Conservation (phyloP, 2,329 filamentous ascomycete genomes). For the Chrysosphaeria jannelii region DNA sequence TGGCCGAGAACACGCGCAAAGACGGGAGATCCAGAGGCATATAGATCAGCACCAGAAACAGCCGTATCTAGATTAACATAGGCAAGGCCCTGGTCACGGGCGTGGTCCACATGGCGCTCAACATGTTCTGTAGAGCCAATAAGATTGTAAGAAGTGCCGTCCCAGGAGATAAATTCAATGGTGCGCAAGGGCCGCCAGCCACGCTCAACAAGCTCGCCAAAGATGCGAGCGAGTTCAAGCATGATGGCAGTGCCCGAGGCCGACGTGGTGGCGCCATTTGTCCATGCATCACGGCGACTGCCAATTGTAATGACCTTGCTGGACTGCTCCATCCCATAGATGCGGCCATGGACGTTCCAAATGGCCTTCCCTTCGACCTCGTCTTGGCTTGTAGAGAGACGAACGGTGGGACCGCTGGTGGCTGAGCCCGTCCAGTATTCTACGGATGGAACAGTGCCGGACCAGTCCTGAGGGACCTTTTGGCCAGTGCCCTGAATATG, state of each 20-base stretch:
- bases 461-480: constrained; percentile 38
- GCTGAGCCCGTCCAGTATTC: constrained; percentile 66
- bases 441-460: constrained; percentile 45
- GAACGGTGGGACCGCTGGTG: constrained; percentile 20
- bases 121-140: constrained; percentile 90
- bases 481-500: constrained; percentile 46
- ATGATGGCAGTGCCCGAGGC: constrained; percentile 75
- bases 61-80: constrained; percentile 82
- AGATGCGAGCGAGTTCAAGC: constrained; percentile 62
- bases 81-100: constrained; percentile 47
- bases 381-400: constrained; percentile 64
- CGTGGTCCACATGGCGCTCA: constrained; percentile 44
- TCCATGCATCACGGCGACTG: constrained; percentile 82
- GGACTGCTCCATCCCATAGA: constrained; percentile 55
- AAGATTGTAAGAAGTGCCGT: constrained; percentile 74
- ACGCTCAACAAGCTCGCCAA: constrained; percentile 43
- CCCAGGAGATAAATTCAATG: constrained; percentile 93
- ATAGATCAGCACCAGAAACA: constrained; percentile 44
- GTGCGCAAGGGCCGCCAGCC: constrained; percentile 85
- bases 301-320: constrained; percentile 70
- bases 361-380: constrained; percentile 58
- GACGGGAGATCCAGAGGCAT: constrained; percentile 52
- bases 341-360: constrained; percentile 70
- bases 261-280: constrained; percentile 61
- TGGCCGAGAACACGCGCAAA: constrained; percentile 43